Base-by-base conservation (phyloP, 805 yeast species). In the Nadsonia fulvescens region DNA sequence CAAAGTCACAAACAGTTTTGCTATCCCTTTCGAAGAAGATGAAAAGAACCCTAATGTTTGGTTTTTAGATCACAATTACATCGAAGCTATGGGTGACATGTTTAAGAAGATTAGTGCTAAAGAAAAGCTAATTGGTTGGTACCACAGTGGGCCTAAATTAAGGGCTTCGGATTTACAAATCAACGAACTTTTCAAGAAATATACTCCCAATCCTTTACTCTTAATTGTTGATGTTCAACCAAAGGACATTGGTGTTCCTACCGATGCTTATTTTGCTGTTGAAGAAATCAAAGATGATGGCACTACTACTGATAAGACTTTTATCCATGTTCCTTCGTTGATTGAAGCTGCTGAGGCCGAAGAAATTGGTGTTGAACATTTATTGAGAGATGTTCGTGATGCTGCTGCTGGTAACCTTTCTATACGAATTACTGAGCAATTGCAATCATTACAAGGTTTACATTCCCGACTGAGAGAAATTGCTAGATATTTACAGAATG, bases 271-370 rank as follows among this genome's bases (percentile, higher is more conserved):
- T 47, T 60, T 71, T 36, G 91, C 95, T 4, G 69, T 86, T 19
- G 96, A 89, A 47, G 96, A 89, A 54, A 78, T 89, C 32, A 83
- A 82, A 46, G 91, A 82, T 42, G 96, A 89, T 50, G 98, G 98
- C 12, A 68, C 93, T 2, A 69, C 83, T 4, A 77, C 93, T 6
- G 93, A 81, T 45, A 74, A 75, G 53, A 82, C 95, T 3, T 89
- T 89, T 54, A 67, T 78, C 24, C 98, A 89, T 51, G 70, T 86
- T 15, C 94, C 96, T 7, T 78, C 94, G 8, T 60, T 67, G 15
- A 81, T 91, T 36, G 86, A 78, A 47, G 99, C 99, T 3, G 98
- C 89, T 47, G 99, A 89, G 48, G 98, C 98, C 6, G 99, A 89
- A 53, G 99, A 89, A 53, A 89, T 89, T 39, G 99, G 98, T 35